phyloP scores from a whole-genome alignment of 768 basidiomycete genomes.

The Rhodocollybia butyracea region DNA sequence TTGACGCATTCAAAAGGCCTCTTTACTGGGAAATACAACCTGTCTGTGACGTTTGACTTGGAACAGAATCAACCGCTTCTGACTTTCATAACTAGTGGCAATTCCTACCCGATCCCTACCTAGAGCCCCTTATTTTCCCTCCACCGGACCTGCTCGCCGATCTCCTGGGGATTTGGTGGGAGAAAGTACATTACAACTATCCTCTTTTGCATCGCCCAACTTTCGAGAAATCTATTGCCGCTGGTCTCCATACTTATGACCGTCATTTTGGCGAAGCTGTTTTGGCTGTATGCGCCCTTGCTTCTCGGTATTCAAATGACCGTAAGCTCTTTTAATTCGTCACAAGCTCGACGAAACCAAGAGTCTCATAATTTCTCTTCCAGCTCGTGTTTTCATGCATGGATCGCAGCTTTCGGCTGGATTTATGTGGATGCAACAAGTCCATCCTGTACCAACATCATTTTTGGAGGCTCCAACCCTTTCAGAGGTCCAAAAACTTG shows the following conservation, averaged over 20 bases:
- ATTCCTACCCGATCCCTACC: not conserved
- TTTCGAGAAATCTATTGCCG: slow-evolving; percentile 31
- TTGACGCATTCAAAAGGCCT: not conserved
- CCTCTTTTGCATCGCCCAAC: slow-evolving; percentile 51
- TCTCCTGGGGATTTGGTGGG: slow-evolving; percentile 52
- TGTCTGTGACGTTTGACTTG: not conserved
- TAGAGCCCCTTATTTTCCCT: slow-evolving; percentile 32
- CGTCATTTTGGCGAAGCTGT: slow-evolving; percentile 37
- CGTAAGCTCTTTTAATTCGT: too few relatives aligned
- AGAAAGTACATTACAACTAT: slow-evolving; percentile 36
- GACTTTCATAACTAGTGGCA: slow-evolving; percentile 4
- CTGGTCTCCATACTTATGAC: slow-evolving; percentile 34
- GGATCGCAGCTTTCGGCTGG: slow-evolving; percentile 29
- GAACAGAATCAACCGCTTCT: not conserved
- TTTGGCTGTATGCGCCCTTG: slow-evolving; percentile 49
- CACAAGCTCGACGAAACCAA: too few relatives aligned
- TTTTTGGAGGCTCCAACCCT: slow-evolving; percentile 28
- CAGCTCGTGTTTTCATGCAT: slow-evolving; percentile 26
- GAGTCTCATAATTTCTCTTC: too few relatives aligned
- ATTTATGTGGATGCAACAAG: slow-evolving; percentile 39
- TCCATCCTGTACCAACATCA: slow-evolving; percentile 32
- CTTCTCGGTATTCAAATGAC: slow-evolving; percentile 37
- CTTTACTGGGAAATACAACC: not conserved
- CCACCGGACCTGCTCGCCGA: slow-evolving; percentile 41
- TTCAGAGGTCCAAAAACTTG: slow-evolving; percentile 35